Base-by-base conservation (phyloP, 2,329 filamentous ascomycete species). In the Microcyclosporella mali region DNA sequence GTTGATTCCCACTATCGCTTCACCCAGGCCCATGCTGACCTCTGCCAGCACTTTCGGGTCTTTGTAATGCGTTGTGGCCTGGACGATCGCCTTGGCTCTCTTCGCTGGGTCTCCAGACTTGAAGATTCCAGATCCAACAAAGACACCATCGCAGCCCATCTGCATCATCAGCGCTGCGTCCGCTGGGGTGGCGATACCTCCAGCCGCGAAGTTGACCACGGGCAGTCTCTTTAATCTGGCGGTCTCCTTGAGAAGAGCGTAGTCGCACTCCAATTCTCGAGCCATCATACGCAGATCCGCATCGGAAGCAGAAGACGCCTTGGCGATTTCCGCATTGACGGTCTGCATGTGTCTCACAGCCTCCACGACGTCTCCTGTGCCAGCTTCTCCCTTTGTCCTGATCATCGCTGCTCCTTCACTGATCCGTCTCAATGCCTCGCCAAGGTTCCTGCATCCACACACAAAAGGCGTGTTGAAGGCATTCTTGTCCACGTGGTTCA, bases 121-220 rank as follows among this genome's bases (percentile, higher is more conserved):
- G 79, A 98, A 98, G 67, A 97, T 97, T 19, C 92, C 92, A 45
- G 82, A 88, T 19, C 92, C 92, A 28, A 98, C 92, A 63, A 98
- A 98, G 28, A 98, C 92, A 45, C 92, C 92, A 62, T 98, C 92
- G 63, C 92, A 97, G 47, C 92, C 92, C 52, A 98, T 74, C 75
- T 97, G 90, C 92, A 98, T 98, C 90, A 98, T 87, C 71, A 98
- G 74, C 2, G 92, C 92, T 0, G 92, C 92, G 68, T 98, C 92
- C 0, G 92, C 92, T 0, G 92, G 92, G 1, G 92, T 98, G n/a
- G 92, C 92, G n/a, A 98, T 85, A 45, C 92, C 92, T n/a, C 92
- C 92, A 3, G 92, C 92, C 0, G 92, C 92, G 58, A 98, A 97
- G 75, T 97, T 97, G 52, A 98, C 92, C 0, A 97, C 90, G 2